Percentiles rank a stretch among this genome's conserved stretches.
Conservation (phyloP, 306 rosid genomes). For the Hippophae gyantsensis region DNA sequence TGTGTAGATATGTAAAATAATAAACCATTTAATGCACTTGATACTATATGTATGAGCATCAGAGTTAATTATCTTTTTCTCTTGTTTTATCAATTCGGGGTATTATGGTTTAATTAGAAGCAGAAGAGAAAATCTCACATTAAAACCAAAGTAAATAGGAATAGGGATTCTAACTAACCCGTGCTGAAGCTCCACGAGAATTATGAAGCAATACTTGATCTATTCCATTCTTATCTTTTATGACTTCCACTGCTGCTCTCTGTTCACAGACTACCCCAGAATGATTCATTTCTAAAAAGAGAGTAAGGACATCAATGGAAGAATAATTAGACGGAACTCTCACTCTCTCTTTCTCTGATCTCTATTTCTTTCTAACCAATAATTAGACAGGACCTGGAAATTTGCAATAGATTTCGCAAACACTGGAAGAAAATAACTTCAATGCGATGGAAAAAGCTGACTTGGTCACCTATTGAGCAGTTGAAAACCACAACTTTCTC, state of each 20-base stretch:
- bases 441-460: conserved; percentile 8
- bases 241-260: conserved; percentile 34
- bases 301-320: conserved; percentile 20
- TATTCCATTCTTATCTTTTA: conserved; percentile 51
- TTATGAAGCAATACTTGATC: conserved; percentile 48
- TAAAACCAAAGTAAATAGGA: background rate
- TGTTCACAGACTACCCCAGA: conserved; percentile 29
- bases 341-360: conserved; percentile 6
- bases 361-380: conserved; percentile 7
- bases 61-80: no score
- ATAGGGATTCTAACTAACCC: conserved; percentile 21
- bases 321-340: conserved; percentile 15
- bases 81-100: no score
- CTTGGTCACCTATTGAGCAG: conserved; percentile 18
- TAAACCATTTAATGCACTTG: background rate
- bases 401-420: conserved; percentile 7
- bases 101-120: no score
- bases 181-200: conserved; percentile 57
- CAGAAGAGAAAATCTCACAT: no score
- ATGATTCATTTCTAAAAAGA: conserved; percentile 34
- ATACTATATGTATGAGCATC: background rate
- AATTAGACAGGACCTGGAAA: conserved; percentile 11
- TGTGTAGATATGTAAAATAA: background rate
- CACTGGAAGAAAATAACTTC: conserved; percentile 11
- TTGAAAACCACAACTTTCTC: conserved; percentile 28